Base-by-base conservation (phyloP, 768 basidiomycete species). In the Tulasnella sp. region DNA sequence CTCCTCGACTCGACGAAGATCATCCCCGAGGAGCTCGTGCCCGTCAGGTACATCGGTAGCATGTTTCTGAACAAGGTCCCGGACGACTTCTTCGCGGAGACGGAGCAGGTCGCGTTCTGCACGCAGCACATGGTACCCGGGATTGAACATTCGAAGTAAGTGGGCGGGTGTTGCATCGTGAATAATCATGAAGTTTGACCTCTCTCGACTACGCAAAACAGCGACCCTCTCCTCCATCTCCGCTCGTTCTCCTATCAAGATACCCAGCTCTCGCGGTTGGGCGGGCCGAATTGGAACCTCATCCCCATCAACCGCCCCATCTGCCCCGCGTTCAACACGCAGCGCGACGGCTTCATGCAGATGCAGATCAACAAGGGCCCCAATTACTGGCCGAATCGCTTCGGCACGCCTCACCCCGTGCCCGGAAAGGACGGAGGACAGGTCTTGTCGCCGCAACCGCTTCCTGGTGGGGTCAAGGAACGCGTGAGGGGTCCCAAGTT, bases 21-120 rank as follows among this genome's bases (percentile, higher is more conserved):
- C 64, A 94, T 94, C 91, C 94, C 95, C 0, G 91, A 95, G 84
- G 93, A 95, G 78, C 85, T 92, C 3, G 91, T 96, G 0, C 95
- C 96, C 0, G 87, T 96, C 22, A 88, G 93, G 83, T 87, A 90
- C 82, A 92, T 97, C 75, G 96, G 95, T 48, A 93, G 93, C 84
- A 86, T 97, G 83, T 75, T 79, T 5, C 40, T 79, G 46, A 79
- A 79, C 20, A 58, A 34, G 24, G 34, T 54, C 24, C 80, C 80
- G 24, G 44, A 78, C 48, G 93, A 94, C 83, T 96, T 90, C 87
- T 96, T 96, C 87, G 87, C 94, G 16, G 95, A 97, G 86, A 91
- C 91, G 7, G 96, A 97, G 86, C 95, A 96, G 86, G 92, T 92
- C 77, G 96, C 95, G 0, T 97, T 96, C 86, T 97, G 94, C 85